Base-by-base conservation (phyloP, 306 rosid species). In the Begonia loranthoides region DNA sequence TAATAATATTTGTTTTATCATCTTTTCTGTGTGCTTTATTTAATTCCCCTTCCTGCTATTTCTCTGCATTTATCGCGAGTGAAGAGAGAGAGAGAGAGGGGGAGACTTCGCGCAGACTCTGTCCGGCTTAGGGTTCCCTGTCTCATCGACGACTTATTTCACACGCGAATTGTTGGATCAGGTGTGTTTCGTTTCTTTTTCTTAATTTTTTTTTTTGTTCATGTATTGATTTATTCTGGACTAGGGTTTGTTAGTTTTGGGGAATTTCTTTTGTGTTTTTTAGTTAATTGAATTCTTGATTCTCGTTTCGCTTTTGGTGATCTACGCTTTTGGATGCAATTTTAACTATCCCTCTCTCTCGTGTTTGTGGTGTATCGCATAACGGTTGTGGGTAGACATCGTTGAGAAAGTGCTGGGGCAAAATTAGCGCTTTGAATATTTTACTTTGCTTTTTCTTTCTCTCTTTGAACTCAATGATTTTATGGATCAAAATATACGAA, bases 111-210 rank as follows among this genome's bases (percentile, higher is more conserved):
- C 19, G 22, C 11, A 21, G 48, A 17, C 57, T 60, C 76, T 59
- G 58, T 78, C 87, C 73, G 69, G 45, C 66, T 58, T 61, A 41
- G 82, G 75, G 64, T 76, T 73, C 67, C 21, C 40, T 6, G 45
- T 59, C 41, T 52, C 13, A 22, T 13, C 41, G 13, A 44, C 40
- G 12, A 33, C 47, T 12, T 47, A 50, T 22, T 55, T 63, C 63
- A 66, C 75, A 64, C 80, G 78, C 83, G 70, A 70, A 73, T 22
- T 54, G 58, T 75, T 67, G 63, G 78, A 76, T 76, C 79, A 70
- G 92, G 92, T 78, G 62, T 17, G 12, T 28, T 58, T 34, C 12
- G n/a, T 46, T 54, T n/a, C 24, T 41, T 1, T 17, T 12, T 34
- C 13, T 45, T 10, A 38, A 0, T 16, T 51, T 17, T n/a, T 10